These are phyloP conservation scores for Talaromyces islandicus DNA, from an alignment of 2,329 filamentous ascomycete species.

Conservation along the genomic window DNA sequence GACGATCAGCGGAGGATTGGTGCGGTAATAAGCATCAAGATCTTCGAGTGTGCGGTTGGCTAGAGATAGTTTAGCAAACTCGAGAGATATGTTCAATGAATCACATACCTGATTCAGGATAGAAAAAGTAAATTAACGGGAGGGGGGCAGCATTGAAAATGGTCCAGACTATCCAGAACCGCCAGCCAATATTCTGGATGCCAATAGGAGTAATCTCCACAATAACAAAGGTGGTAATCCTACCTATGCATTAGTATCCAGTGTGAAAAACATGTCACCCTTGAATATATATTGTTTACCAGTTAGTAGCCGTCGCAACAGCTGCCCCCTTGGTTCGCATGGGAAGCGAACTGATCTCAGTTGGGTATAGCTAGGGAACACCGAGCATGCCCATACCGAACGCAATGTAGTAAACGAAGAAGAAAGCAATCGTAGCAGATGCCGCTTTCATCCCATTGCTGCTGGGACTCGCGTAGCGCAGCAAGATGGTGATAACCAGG, in stretches of 20 bases:
- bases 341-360: slow-evolving; percentile 16
- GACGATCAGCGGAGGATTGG: slow-evolving; percentile 37
- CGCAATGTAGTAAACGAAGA: slow-evolving; percentile 48
- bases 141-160: slow-evolving; percentile 16
- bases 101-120: slow-evolving; percentile 13
- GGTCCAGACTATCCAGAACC: slow-evolving; percentile 18
- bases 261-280: neutral
- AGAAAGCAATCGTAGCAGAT: slow-evolving; percentile 41
- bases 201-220: slow-evolving; percentile 15
- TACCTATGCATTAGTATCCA: neutral
- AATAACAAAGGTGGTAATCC: slow-evolving; percentile 14
- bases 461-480: slow-evolving; percentile 30
- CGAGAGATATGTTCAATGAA: neutral
- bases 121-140: slow-evolving; percentile 19
- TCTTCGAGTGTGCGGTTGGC: slow-evolving; percentile 16
- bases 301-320: slow-evolving; percentile 15
- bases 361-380: slow-evolving; percentile 28
- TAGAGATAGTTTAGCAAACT: neutral
- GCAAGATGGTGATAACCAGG: slow-evolving; percentile 44
- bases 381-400: slow-evolving; percentile 42
- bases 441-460: slow-evolving; percentile 11
- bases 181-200: slow-evolving; percentile 19
- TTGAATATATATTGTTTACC: slow-evolving; percentile 5
- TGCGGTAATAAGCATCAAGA: slow-evolving; percentile 29
- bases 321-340: slow-evolving; percentile 13